phyloP scores from a whole-genome alignment of 352 stramenopile genomes.

The Phytophthora ohioensis region DNA sequence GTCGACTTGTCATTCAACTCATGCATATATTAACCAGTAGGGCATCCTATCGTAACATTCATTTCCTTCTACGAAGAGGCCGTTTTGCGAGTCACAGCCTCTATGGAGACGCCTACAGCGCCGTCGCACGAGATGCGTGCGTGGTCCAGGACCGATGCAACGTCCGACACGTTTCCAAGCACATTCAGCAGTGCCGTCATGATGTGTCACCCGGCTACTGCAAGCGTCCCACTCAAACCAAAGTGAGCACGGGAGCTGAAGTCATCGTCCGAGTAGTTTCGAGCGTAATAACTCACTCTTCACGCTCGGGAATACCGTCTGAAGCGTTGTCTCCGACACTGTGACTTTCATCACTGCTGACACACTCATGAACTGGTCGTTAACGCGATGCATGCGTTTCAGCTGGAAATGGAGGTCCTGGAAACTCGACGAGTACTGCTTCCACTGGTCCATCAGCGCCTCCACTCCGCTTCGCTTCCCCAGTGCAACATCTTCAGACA shows the following conservation, averaged over 20 bases:
- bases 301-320: not conserved
- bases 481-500: constrained; percentile 25
- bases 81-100: too few species aligned
- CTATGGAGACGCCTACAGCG: not conserved
- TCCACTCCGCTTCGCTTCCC: constrained; percentile 18
- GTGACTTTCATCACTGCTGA: not conserved
- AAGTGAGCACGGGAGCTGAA: constrained; percentile 14
- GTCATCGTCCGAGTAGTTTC: constrained; percentile 13
- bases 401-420: constrained; percentile 28
- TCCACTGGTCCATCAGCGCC: constrained; percentile 13
- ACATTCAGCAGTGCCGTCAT: constrained; percentile 7
- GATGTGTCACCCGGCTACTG: constrained; percentile 9
- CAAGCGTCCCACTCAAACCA: constrained; percentile 28
- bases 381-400: not conserved
- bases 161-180: constrained; percentile 9
- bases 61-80: too few species aligned
- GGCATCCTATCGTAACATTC: too few species aligned
- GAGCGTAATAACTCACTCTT: not conserved
- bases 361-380: constrained; percentile 13
- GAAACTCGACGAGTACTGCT: constrained; percentile 23
- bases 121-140: constrained; percentile 16
- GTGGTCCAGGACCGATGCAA: constrained; percentile 12
- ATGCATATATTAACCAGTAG: too few species aligned
- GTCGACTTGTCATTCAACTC: too few species aligned
- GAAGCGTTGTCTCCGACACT: not conserved